phyloP scores from a whole-genome alignment of 768 basidiomycete species.

The Mycena vitilis region DNA sequence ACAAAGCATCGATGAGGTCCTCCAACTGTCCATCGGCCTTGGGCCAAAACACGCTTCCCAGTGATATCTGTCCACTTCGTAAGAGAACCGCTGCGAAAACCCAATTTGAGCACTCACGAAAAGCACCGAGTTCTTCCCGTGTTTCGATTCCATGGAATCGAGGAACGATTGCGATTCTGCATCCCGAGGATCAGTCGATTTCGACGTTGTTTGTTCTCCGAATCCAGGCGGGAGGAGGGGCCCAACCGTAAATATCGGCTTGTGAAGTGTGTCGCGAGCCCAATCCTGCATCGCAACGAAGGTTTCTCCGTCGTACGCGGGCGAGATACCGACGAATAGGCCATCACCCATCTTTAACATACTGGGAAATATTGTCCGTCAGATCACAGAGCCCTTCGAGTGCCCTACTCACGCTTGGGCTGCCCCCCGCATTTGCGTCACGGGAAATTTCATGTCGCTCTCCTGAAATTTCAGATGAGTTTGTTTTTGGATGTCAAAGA shows the following conservation, averaged over 20 bases:
- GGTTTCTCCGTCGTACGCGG: constrained; percentile 7
- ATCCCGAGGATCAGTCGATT: not conserved
- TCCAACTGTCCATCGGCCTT: not conserved
- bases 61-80: constrained; percentile 1
- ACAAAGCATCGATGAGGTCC: not conserved
- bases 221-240: constrained; percentile 13
- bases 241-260: constrained; percentile 7
- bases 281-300: constrained; percentile 2
- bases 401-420: not conserved
- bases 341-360: constrained; percentile 12
- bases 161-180: constrained; percentile 6
- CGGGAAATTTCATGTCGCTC: not conserved
- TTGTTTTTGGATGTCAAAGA: not conserved
- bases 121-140: constrained; percentile 3
- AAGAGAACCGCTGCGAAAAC: not conserved
- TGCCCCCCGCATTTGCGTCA: not conserved
- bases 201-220: not conserved
- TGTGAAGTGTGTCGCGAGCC: not conserved
- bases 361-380: not conserved
- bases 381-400: not conserved
- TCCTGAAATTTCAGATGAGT: not conserved
- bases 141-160: not conserved
- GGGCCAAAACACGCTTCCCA: constrained; percentile 18
- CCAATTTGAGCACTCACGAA: not conserved
- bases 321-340: not conserved